A percentile compares a stretch with the other conserved stretches of the same genome.
Conservation (phyloP, 306 rosid species). For the Rubus parviflorus region DNA sequence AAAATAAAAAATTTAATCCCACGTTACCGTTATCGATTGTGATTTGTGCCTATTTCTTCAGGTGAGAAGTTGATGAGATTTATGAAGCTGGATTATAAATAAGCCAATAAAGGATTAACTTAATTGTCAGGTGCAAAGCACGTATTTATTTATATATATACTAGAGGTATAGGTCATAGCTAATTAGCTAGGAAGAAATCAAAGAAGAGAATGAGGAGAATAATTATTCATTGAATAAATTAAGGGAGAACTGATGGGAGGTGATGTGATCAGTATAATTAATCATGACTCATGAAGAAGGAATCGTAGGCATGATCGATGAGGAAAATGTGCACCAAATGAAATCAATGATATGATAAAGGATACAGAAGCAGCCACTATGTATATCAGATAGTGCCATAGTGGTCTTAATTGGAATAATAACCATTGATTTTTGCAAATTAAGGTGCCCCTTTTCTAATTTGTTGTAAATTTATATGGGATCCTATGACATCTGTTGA, state of each 20-base stretch:
- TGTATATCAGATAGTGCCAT: neutral
- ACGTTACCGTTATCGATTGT: neutral
- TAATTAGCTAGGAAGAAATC: neutral
- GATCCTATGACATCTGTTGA: too few species aligned
- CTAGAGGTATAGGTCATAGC: neutral
- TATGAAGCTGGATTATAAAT: neutral
- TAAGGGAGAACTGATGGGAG: too few species aligned
- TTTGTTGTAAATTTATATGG: too few species aligned
- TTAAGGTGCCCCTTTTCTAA: too few species aligned
- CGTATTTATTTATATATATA: neutral
- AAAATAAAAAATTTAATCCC: neutral
- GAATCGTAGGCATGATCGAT: neutral
- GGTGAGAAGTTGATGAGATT: neutral
- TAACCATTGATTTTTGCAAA: neutral
- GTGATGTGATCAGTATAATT: too few species aligned
- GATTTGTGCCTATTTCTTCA: neutral
- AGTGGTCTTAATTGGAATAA: neutral
- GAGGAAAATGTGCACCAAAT: neutral
- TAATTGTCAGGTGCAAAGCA: neutral
- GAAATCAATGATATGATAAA: neutral
- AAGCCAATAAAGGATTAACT: neutral
- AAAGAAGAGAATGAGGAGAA: neutral
- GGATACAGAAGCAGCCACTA: neutral
- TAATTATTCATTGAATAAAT: too few species aligned
- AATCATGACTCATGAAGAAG: neutral